Conservation (phyloP, 2,329 filamentous ascomycete genomes). For the Lecanoromycetidae sp. region DNA sequence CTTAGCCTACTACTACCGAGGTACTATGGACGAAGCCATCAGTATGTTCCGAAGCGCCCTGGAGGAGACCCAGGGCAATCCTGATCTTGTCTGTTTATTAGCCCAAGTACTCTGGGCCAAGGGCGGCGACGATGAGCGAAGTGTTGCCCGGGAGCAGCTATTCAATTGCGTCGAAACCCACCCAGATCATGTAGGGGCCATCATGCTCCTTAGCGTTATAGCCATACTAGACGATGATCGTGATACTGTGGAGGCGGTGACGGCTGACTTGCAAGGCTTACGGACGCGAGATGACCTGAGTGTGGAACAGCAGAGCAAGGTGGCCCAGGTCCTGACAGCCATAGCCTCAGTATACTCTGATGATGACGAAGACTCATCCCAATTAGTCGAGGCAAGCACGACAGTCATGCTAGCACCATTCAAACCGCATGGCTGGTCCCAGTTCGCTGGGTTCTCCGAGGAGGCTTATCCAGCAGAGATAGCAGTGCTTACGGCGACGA, state of each 20-base stretch:
- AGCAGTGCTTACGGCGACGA: constrained; percentile 66
- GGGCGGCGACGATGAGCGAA: constrained; percentile 59
- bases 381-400: constrained; percentile 54
- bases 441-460: constrained; percentile 51
- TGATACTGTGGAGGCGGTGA: constrained; percentile 69
- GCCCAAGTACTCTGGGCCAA: constrained; percentile 91
- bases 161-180: constrained; percentile 66
- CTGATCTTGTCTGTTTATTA: constrained; percentile 75
- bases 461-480: constrained; percentile 53
- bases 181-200: constrained; percentile 64
- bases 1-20: constrained; percentile 62
- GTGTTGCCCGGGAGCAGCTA: constrained; percentile 64
- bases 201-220: constrained; percentile 72
- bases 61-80: constrained; percentile 60
- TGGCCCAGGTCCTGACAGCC: constrained; percentile 64
- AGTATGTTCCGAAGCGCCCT: constrained; percentile 70
- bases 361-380: constrained; percentile 33
- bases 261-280: constrained; percentile 61
- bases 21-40: constrained; percentile 56
- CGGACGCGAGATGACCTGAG: constrained; percentile 55
- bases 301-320: constrained; percentile 51
- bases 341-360: constrained; percentile 50
- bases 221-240: constrained; percentile 68
- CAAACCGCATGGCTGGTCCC: constrained; percentile 68
- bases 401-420: constrained; percentile 73